Evolutionary conservation across 2,329 filamentous ascomycete species (phyloP).

Genomic region (Colletotrichum neosansevieriae): DNA sequence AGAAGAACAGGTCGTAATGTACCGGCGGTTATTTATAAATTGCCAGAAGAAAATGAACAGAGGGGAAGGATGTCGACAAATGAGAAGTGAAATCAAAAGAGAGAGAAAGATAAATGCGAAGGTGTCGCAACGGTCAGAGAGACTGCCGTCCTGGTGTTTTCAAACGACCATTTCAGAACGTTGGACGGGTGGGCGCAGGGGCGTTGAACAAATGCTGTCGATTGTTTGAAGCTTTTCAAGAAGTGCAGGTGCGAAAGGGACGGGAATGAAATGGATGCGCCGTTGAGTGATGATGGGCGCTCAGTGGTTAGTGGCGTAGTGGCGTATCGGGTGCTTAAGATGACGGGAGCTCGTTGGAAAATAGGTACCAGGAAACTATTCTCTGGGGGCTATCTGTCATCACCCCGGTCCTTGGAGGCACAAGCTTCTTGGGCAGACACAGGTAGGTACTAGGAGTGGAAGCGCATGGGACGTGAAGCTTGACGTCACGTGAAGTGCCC

Average conservation of each 20-base stretch:
- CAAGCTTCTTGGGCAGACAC: too few relatives aligned
- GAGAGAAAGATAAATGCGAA: neutral
- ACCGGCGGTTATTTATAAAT: neutral
- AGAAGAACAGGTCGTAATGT: too few relatives aligned
- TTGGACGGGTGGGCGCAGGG: constrained; percentile 8
- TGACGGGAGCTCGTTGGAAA: too few relatives aligned
- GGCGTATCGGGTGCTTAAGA: too few relatives aligned
- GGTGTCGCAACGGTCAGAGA: constrained; percentile 16
- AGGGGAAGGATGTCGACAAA: neutral
- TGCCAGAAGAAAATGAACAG: neutral
- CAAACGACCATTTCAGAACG: constrained; percentile 22
- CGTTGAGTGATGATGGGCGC: neutral
- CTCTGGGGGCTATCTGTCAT: constrained; percentile 9
- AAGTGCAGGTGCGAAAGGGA: neutral
- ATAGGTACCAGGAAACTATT: too few relatives aligned
- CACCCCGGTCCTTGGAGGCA: neutral
- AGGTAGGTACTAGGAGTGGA: too few relatives aligned
- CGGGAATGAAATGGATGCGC: neutral
- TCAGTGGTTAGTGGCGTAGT: neutral
- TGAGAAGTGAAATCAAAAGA: neutral
- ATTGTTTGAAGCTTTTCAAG: constrained; percentile 7
- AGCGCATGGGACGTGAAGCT: neutral
- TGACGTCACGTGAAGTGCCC: constrained; percentile 1
- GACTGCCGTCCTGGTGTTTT: constrained; percentile 22
- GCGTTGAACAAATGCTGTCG: neutral